These are phyloP conservation scores for Stropharia rugosoannulata DNA, from an alignment of 768 basidiomycete species.

Conservation along the genomic window DNA sequence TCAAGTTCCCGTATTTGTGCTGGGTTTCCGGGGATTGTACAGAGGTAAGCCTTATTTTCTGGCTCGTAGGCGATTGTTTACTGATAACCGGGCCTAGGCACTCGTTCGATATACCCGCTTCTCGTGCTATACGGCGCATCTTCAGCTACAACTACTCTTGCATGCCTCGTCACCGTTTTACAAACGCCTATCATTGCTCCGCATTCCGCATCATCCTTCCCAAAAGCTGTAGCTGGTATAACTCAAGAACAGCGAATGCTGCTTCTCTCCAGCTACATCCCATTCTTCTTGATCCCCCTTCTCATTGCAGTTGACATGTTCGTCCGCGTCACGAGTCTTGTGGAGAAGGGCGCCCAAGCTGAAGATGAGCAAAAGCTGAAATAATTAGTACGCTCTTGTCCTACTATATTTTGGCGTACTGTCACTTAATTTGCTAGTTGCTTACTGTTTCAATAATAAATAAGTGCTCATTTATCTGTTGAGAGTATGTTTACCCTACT, in stretches of 20 bases:
- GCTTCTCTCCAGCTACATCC: conserved; percentile 69
- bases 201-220: conserved; percentile 27
- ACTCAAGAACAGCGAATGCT: conserved; percentile 50
- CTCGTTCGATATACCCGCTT: conserved; percentile 54
- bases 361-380: conserved; percentile 29
- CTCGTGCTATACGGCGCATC: conserved; percentile 76
- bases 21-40: conserved; percentile 65
- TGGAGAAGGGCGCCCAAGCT: conserved; percentile 23
- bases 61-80: neutral
- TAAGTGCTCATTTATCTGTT: no score
- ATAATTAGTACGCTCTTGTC: conserved; percentile 9
- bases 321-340: conserved; percentile 32
- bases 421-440: no score
- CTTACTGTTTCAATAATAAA: no score
- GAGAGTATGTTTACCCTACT: no score
- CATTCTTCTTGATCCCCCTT: conserved; percentile 73
- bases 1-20: conserved; percentile 75
- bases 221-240: conserved; percentile 34
- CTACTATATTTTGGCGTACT: neutral
- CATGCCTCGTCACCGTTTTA: conserved; percentile 66
- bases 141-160: conserved; percentile 73
- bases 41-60: conserved; percentile 35
- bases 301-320: conserved; percentile 77
- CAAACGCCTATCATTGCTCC: conserved; percentile 34
- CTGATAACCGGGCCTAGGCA: conserved; percentile 31